Evolutionary conservation across 441 rosid species (phyloP).

Genomic region (Gossypium laxum): DNA sequence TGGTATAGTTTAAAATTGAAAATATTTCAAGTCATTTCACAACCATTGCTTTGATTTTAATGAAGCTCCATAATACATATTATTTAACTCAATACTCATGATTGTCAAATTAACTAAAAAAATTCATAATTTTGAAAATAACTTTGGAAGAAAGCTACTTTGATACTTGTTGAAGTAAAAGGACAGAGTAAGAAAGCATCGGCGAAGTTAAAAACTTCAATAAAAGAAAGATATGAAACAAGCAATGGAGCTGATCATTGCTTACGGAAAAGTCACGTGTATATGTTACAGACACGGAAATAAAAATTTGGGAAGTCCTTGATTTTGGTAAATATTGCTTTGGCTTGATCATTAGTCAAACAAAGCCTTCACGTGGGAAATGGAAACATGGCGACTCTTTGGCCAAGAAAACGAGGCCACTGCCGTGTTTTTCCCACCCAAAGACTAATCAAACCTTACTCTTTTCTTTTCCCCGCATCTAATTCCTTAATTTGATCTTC

Average conservation of each 20-base stretch:
- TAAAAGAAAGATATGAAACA: no score
- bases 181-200: no score
- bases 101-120: no score
- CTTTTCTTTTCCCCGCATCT: neutral
- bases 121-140: no score
- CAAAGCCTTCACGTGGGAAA: neutral
- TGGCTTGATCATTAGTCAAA: neutral
- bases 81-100: no score
- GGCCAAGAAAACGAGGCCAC: neutral
- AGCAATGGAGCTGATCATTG: neutral
- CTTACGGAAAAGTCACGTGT: neutral
- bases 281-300: neutral
- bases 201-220: no score
- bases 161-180: no score
- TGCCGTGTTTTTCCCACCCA: neutral
- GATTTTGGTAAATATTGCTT: neutral
- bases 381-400: constrained; percentile 3
- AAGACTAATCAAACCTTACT: neutral
- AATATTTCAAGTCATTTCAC: no score
- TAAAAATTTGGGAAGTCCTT: neutral
- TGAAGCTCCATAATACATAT: no score
- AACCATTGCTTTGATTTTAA: no score
- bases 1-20: no score
- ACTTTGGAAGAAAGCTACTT: no score
- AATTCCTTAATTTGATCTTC: neutral